These are phyloP conservation scores for Nicotiana noctiflora DNA, from an alignment of 257 asterid genomes.

Conservation along the genomic window DNA sequence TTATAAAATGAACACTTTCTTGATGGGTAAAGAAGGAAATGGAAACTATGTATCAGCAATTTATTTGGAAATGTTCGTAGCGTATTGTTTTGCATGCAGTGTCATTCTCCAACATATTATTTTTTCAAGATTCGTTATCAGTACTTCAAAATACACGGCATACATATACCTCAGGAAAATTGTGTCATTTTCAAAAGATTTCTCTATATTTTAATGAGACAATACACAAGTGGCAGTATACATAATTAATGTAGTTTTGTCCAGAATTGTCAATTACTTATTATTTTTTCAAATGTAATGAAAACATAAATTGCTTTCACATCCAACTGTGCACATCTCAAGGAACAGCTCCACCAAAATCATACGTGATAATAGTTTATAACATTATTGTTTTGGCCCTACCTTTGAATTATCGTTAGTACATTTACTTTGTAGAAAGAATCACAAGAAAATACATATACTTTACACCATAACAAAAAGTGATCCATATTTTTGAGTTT, in stretches of 20 bases:
- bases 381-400: background rate
- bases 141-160: background rate
- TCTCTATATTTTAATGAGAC: background rate
- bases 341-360: background rate
- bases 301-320: background rate
- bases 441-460: too few species aligned
- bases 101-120: slow-evolving; percentile 1
- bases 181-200: background rate
- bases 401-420: background rate
- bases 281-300: background rate
- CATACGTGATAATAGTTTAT: background rate
- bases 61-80: slow-evolving; percentile 11
- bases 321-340: background rate
- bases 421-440: background rate
- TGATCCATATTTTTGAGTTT: too few species aligned
- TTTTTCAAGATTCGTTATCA: slow-evolving; percentile 2
- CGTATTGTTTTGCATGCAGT: slow-evolving; percentile 7
- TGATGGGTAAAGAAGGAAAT: slow-evolving; percentile 1
- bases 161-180: background rate
- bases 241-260: background rate
- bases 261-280: background rate
- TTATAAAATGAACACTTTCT: slow-evolving; percentile 6
- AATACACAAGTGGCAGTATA: background rate
- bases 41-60: slow-evolving; percentile 11
- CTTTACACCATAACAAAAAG: too few species aligned